Evolutionary conservation across 116 monocot genomes (phyloP).

Genomic region (Phalaenopsis hybrid): DNA sequence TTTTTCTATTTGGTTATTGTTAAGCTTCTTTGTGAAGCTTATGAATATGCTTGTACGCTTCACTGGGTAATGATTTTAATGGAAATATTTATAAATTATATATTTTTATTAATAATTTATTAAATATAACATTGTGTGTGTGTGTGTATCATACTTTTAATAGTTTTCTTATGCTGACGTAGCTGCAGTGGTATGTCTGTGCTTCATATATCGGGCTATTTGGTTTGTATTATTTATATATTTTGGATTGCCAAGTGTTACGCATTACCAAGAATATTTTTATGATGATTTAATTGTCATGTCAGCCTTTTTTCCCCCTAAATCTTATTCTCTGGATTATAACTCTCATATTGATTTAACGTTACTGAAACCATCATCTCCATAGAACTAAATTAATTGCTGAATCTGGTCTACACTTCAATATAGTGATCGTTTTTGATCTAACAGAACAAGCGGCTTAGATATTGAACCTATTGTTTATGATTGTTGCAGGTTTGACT

Average conservation of each 20-base stretch:
- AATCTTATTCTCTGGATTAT: not conserved
- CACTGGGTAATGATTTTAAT: no score
- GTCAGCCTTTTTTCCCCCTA: not conserved
- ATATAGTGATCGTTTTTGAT: not conserved
- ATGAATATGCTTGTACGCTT: no score
- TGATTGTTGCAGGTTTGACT: conserved; percentile 64
- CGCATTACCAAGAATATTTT: not conserved
- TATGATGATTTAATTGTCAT: not conserved
- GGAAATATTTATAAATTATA: no score
- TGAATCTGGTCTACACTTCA: not conserved
- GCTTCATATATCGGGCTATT: no score
- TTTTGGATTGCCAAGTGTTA: not conserved
- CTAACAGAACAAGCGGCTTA: not conserved
- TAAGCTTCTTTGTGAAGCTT: no score
- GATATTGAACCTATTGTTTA: not conserved
- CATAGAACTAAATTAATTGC: not conserved
- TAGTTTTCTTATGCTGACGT: no score
- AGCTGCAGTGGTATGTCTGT: no score
- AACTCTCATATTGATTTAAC: not conserved
- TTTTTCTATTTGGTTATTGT: no score
- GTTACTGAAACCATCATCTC: not conserved
- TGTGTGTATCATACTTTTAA: no score
- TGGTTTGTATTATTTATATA: not conserved
- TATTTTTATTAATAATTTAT: no score
- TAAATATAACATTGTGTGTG: no score